Percentiles rank a stretch among this genome's conserved stretches.
These are phyloP conservation scores for Trichoderma afroharzianum DNA, from an alignment of 2,329 filamentous ascomycete species.

Conservation along the genomic window DNA sequence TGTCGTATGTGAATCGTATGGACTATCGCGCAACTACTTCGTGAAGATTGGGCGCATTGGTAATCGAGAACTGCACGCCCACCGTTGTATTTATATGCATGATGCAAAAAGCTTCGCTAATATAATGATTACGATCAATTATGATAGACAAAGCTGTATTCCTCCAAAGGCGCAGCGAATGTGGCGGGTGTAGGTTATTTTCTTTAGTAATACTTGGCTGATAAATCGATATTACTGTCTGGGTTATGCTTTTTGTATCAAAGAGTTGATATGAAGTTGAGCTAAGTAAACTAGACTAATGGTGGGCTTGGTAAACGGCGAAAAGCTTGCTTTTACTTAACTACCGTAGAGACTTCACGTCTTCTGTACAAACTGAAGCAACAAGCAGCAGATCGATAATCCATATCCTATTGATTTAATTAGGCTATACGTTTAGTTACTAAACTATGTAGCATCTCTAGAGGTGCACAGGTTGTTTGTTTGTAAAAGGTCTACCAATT, in stretches of 20 bases:
- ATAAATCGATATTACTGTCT: neutral
- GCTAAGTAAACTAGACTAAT: neutral
- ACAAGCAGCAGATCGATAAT: neutral
- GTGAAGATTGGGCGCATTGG: neutral
- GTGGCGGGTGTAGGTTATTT: neutral
- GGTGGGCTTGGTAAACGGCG: neutral
- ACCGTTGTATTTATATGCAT: neutral
- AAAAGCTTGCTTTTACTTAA: neutral
- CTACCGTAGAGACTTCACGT: neutral
- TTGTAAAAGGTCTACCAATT: neutral
- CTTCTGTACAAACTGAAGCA: neutral
- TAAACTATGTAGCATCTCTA: neutral
- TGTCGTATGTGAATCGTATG: neutral
- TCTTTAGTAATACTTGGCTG: neutral
- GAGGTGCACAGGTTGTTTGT: neutral
- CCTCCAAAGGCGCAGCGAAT: neutral
- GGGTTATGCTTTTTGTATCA: neutral
- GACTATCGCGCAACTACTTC: neutral
- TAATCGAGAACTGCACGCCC: neutral
- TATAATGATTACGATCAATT: neutral
- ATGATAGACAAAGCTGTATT: neutral
- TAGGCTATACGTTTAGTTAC: neutral
- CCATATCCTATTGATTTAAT: neutral
- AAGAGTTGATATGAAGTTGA: neutral
- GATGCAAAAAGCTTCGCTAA: neutral